Conservation (phyloP, 495 filamentous ascomycete genomes). For the Hypoxylon fragiforme region DNA sequence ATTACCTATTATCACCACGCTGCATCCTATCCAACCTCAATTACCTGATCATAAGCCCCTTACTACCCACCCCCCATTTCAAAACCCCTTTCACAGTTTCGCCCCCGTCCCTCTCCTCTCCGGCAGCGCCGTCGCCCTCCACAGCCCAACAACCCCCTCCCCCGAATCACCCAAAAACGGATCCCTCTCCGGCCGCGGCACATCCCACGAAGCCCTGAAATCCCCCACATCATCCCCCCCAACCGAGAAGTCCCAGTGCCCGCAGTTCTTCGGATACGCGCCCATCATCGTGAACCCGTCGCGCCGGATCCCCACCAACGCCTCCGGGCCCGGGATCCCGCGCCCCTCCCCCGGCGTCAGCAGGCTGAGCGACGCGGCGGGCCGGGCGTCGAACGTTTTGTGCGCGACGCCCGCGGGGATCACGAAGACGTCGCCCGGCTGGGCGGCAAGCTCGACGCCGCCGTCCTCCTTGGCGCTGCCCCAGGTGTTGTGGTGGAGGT, state of each 20-base stretch:
- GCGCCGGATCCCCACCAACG: conserved; percentile 10
- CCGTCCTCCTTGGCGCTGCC: neutral
- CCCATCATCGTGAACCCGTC: conserved; percentile 40
- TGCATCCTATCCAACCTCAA: no score
- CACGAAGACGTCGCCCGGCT: conserved; percentile 1
- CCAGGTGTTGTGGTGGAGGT: conserved; percentile 4
- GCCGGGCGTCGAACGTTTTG: conserved; percentile 1
- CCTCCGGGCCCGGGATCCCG: neutral
- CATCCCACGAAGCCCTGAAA: conserved; percentile 1
- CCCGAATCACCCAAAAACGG: conserved; percentile 38
- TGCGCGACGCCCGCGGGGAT: conserved; percentile 5
- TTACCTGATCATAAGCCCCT: no score
- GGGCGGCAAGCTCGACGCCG: conserved; percentile 1
- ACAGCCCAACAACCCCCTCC: conserved; percentile 68
- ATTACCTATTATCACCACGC: no score
- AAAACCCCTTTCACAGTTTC: no score
- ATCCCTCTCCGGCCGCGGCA: neutral
- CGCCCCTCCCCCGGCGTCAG: conserved; percentile 3
- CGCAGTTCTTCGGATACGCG: conserved; percentile 2
- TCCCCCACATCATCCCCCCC: conserved; percentile 1
- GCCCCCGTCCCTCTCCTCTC: no score
- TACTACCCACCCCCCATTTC: no score
- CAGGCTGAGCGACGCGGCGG: neutral
- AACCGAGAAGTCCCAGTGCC: conserved; percentile 8
- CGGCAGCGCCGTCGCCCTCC: no score